Base-by-base conservation (phyloP, 495 filamentous ascomycete species). In the Trichoderma asperelloides region DNA sequence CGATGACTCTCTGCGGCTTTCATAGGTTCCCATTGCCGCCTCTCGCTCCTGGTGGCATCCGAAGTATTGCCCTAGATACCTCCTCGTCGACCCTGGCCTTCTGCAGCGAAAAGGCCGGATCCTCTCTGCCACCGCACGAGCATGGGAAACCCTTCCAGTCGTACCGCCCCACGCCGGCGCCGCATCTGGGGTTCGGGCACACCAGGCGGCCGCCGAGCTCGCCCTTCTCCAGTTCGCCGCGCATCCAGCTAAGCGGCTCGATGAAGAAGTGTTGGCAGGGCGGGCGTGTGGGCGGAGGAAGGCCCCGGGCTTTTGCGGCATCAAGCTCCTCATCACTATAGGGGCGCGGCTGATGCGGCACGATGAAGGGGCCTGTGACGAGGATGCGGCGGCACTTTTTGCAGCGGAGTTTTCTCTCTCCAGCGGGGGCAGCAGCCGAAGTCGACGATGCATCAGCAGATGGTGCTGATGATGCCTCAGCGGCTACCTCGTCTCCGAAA, bases 101-200 rank as follows among this genome's bases (percentile, higher is more conserved):
- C 43, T 91, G 87, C 66, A 97, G 78, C 68, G 87, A 92, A 71
- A 97, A 92, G 11, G 89, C 93, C n/a, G 96, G 96, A 23, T 92
- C 87, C 12, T 96, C 82, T 93, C 96, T 97, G 40, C 89, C 85
- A 45, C 88, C 87, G 76, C 95, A 98, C 70, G 88, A 96, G 79
- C 95, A 98, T 76, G 86, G 88, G 80, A 97, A 86, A 66, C 96
- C 95, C 73, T 96, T 90, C 94, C 96, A 98, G 37, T 93, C 90
- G 71, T 97, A 97, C 69, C 93, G 88, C 51, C 96, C 95, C 27
- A 98, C 86, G 62, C 92, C 91, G 23, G 88, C 85, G 55, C 79
- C 78, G 73, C 95, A 97, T 70, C 88, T 90, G 0, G 72, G 41
- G 70, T 88, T 89, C 33, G 94, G 92, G 73, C 94, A 97, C 49